These are phyloP conservation scores for Cryphonectria japonica DNA, from an alignment of 2,329 filamentous ascomycete species.

Conservation along the genomic window DNA sequence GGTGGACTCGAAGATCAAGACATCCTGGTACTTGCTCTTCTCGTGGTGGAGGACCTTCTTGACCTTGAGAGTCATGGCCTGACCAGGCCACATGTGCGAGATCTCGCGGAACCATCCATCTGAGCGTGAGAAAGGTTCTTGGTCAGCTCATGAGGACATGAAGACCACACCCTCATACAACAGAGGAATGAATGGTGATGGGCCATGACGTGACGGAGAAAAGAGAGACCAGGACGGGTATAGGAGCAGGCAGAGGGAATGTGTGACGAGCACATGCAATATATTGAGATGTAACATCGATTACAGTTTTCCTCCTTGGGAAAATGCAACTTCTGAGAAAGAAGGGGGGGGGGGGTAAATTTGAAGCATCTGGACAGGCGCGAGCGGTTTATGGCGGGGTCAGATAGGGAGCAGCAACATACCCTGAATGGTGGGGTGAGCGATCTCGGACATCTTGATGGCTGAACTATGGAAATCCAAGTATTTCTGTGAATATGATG, in stretches of 20 bases:
- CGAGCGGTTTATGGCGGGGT: constrained; percentile 21
- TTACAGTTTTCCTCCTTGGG: neutral
- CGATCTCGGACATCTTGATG: constrained; percentile 55
- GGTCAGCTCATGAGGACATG: constrained; percentile 17
- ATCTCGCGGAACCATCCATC: constrained; percentile 99
- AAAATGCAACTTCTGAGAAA: neutral
- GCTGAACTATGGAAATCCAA: constrained; percentile 15
- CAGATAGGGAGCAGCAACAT: constrained; percentile 36
- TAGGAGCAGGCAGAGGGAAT: neutral
- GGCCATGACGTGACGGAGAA: neutral
- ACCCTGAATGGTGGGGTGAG: constrained; percentile 63
- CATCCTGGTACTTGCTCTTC: constrained; percentile 99
- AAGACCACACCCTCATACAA: neutral
- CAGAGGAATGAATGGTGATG: neutral
- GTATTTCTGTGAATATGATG: neutral
- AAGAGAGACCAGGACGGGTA: neutral
- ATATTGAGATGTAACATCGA: neutral
- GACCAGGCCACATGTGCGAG: constrained; percentile 96
- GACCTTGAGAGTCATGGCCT: constrained; percentile 98
- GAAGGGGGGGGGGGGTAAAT: neutral
- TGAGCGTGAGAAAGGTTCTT: constrained; percentile 55
- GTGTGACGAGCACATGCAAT: neutral
- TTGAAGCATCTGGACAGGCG: neutral
- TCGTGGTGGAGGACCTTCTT: constrained; percentile 98
- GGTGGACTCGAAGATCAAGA: constrained; percentile 97